Evolutionary conservation across 1,284 basidiomycete genomes (phyloP).

Genomic region (Gomphus bonarii): DNA sequence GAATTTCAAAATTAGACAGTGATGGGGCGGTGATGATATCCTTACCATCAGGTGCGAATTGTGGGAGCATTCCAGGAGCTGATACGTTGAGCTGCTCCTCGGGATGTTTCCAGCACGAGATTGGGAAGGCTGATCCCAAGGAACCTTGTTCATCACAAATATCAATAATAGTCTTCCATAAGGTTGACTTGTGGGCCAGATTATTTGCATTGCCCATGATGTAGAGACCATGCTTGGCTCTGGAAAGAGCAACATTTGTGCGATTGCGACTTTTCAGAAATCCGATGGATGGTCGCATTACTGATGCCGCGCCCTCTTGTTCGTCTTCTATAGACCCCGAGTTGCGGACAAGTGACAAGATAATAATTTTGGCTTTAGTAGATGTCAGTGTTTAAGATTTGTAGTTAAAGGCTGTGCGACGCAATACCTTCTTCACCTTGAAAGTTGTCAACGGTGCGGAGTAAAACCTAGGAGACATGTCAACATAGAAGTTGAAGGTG

Average conservation of each 20-base stretch:
- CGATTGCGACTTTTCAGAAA: conserved; percentile 33
- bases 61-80: conserved; percentile 41
- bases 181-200: conserved; percentile 34
- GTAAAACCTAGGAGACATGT: conserved; percentile 35
- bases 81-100: conserved; percentile 31
- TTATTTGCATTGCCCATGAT: conserved; percentile 59
- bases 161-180: conserved; percentile 52
- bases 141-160: conserved; percentile 37
- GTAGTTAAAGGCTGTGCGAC: conserved; percentile 14
- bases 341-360: conserved; percentile 63
- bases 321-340: conserved; percentile 35
- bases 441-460: conserved; percentile 70
- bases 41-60: conserved; percentile 48
- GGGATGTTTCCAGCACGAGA: conserved; percentile 49
- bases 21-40: background rate
- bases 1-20: background rate
- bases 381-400: background rate
- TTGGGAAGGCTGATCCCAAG: conserved; percentile 45
- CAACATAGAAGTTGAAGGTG: background rate
- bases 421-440: conserved; percentile 60
- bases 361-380: conserved; percentile 37
- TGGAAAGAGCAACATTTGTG: conserved; percentile 55
- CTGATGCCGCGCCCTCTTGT: conserved; percentile 14
- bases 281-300: conserved; percentile 41
- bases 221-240: conserved; percentile 61